phyloP scores from a whole-genome alignment of 257 asterid species.

The Scutellaria galericulata region DNA sequence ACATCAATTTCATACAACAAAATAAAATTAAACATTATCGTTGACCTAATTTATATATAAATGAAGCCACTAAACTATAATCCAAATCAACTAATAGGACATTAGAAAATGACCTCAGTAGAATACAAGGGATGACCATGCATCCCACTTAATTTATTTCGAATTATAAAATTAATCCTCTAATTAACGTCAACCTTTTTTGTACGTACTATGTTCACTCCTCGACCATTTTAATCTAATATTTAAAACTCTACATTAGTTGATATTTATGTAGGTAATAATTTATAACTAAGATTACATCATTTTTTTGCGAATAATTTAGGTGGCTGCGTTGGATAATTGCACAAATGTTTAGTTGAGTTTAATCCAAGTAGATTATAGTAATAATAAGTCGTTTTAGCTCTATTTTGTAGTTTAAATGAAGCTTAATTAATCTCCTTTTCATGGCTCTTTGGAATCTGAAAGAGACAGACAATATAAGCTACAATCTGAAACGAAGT shows the following conservation, averaged over 20 bases:
- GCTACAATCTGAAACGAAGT: conserved; percentile 16
- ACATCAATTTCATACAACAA: conserved; percentile 1
- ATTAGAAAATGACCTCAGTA: conserved; percentile 27
- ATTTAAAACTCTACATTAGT: not conserved
- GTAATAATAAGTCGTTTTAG: conserved; percentile 3
- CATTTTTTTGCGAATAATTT: conserved; percentile 9
- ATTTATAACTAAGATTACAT: conserved; percentile 33
- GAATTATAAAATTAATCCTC: not conserved
- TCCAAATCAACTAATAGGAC: conserved; percentile 1
- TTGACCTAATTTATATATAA: conserved; percentile 5
- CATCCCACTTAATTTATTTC: conserved; percentile 6
- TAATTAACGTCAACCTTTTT: conserved; percentile 15
- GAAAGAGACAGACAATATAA: conserved; percentile 18
- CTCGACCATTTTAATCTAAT: conserved; percentile 3
- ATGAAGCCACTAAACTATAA: conserved; percentile 25
- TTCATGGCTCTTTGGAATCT: conserved; percentile 20
- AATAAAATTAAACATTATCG: not conserved
- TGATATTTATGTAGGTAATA: not conserved
- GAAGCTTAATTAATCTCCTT: conserved; percentile 18
- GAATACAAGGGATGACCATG: not conserved
- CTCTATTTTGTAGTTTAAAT: not conserved
- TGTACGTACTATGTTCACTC: conserved; percentile 30
- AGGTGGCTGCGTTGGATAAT: conserved; percentile 22
- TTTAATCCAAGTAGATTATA: conserved; percentile 14
- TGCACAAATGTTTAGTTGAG: conserved; percentile 11